These are phyloP conservation scores for Mortierella sp. DNA, from an alignment of 371 early-diverging fungal species.

Conservation along the genomic window DNA sequence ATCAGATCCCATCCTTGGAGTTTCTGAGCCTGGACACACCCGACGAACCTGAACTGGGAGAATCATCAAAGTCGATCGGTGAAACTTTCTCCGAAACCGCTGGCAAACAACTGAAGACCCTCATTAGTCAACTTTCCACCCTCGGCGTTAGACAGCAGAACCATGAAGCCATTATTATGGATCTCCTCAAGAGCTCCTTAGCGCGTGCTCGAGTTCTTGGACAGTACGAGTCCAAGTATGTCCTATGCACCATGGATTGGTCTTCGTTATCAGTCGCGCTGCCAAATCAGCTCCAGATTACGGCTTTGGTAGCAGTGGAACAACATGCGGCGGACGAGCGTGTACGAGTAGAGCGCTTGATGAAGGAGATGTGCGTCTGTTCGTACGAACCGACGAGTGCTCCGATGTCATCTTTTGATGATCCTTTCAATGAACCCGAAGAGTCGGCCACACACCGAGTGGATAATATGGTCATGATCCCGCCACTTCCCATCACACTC, in stretches of 20 bases:
- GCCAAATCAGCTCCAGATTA: background rate
- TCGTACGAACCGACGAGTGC: background rate
- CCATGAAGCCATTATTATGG: conserved; percentile 12
- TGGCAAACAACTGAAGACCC: no score
- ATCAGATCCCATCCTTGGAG: conserved; percentile 6
- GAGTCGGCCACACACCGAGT: conserved; percentile 27
- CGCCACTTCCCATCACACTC: conserved; percentile 60
- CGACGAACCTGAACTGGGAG: background rate
- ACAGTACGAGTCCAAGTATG: conserved; percentile 78
- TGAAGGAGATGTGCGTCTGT: conserved; percentile 51
- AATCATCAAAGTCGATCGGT: conserved; percentile 1
- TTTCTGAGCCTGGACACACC: background rate
- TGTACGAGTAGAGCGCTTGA: conserved; percentile 71
- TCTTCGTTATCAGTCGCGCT: background rate
- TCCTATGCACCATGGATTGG: conserved; percentile 55
- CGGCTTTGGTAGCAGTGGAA: conserved; percentile 70
- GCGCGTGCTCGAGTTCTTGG: conserved; percentile 58
- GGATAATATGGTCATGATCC: conserved; percentile 61
- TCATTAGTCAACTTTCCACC: conserved; percentile 44
- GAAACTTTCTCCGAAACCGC: no score
- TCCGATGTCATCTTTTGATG: no score
- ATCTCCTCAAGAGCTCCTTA: conserved; percentile 55
- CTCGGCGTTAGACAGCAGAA: conserved; percentile 11
- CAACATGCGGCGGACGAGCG: conserved; percentile 92
- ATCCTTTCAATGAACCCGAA: no score